Conservation (phyloP, 1,139 yeast species). For the Yamadazyma membranifaciens region DNA sequence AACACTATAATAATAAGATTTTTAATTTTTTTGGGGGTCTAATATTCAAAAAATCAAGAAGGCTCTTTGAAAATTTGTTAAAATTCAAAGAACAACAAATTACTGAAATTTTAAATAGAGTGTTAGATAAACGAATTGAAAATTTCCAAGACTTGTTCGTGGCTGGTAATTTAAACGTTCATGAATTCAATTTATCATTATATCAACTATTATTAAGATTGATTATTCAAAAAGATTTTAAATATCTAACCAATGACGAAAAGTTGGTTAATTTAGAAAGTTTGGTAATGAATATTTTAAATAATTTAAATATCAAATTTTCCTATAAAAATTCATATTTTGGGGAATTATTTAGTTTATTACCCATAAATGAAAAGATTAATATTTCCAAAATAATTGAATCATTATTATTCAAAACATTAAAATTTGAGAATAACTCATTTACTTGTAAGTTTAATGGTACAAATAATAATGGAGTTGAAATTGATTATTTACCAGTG, state of each 20-base stretch:
- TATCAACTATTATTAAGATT: conserved; percentile 44
- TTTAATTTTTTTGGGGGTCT: conserved; percentile 16
- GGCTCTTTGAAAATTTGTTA: conserved; percentile 23
- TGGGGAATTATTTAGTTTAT: conserved; percentile 39
- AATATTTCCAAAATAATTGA: conserved; percentile 30
- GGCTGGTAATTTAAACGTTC: conserved; percentile 20
- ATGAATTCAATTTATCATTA: conserved; percentile 54
- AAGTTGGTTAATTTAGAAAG: conserved; percentile 14
- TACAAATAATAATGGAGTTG: conserved; percentile 1
- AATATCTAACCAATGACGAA: conserved; percentile 12
- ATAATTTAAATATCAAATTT: conserved; percentile 44
- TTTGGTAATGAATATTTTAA: conserved; percentile 42
- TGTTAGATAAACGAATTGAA: conserved; percentile 14
- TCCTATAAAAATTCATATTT: conserved; percentile 32
- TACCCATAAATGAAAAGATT: conserved; percentile 30
- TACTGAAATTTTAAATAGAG: conserved; percentile 21
- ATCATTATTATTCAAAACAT: conserved; percentile 21
- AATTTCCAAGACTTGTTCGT: conserved; percentile 20
- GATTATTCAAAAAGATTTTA: conserved; percentile 19
- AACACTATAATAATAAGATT: conserved; percentile 3
- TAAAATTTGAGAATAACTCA: conserved; percentile 11
- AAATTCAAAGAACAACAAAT: conserved; percentile 20
- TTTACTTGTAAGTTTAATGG: conserved; percentile 10
- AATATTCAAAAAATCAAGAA: conserved; percentile 21
- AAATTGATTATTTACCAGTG: conserved; percentile 25